Evolutionary conservation across 2,329 filamentous ascomycete genomes (phyloP).

Genomic region (Aspergillus persii): DNA sequence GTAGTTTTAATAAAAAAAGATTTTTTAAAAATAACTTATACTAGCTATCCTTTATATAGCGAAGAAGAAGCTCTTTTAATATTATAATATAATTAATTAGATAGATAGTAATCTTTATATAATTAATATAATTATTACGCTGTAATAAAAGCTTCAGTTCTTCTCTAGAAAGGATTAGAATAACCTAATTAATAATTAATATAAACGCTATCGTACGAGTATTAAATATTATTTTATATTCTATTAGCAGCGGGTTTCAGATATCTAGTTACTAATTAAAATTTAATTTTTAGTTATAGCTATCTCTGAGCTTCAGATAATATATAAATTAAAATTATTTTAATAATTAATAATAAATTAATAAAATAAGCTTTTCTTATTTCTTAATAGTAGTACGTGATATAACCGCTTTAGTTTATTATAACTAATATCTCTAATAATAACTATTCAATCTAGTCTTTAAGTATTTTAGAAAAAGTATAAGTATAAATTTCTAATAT

Average conservation of each 20-base stretch:
- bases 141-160: slow-evolving; percentile 15
- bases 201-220: not conserved
- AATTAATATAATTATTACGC: not conserved
- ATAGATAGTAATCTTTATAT: not conserved
- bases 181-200: not conserved
- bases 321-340: too few species aligned
- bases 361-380: not conserved
- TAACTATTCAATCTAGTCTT: not conserved
- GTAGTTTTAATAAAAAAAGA: slow-evolving; percentile 9
- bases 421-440: not conserved
- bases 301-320: too few species aligned
- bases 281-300: not conserved
- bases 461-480: not conserved
- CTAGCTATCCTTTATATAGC: not conserved
- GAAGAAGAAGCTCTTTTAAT: slow-evolving; percentile 11
- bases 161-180: not conserved
- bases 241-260: not conserved
- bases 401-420: not conserved
- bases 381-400: not conserved
- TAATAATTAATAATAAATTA: too few species aligned
- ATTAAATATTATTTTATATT: not conserved
- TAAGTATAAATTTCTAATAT: not conserved
- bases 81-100: slow-evolving; percentile 13
- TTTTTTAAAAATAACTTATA: slow-evolving; percentile 15
- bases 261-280: not conserved